A percentile compares a stretch with the other conserved stretches of the same genome.
These are phyloP conservation scores for Cryptococcus floricola DNA, from an alignment of 1,284 basidiomycete species.

Conservation along the genomic window DNA sequence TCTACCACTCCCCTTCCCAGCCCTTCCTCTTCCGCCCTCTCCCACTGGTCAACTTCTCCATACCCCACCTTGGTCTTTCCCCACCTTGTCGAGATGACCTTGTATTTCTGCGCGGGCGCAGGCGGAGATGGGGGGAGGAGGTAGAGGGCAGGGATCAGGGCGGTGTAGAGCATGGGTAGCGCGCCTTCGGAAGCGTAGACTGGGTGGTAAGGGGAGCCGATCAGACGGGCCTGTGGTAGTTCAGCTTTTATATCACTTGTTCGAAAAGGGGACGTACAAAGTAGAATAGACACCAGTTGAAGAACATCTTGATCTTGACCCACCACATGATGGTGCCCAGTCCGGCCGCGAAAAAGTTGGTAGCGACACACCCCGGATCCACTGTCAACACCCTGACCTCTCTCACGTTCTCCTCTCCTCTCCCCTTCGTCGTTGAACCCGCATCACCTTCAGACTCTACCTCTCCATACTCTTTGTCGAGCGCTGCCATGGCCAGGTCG, in stretches of 20 bases:
- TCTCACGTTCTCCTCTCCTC: conserved; percentile 14
- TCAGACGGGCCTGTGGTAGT: conserved; percentile 21
- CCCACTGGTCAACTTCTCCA: conserved; percentile 42
- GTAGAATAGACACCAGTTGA: conserved; percentile 64
- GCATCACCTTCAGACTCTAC: conserved; percentile 8
- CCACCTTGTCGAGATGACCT: conserved; percentile 22
- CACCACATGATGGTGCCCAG: conserved; percentile 50
- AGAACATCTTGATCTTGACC: conserved; percentile 53
- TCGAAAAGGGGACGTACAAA: conserved; percentile 55
- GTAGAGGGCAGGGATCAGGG: conserved; percentile 28
- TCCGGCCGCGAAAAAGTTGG: conserved; percentile 56
- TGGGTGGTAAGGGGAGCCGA: conserved; percentile 41
- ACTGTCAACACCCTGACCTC: conserved; percentile 61
- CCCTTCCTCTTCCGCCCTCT: conserved; percentile 23
- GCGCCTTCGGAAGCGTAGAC: conserved; percentile 34
- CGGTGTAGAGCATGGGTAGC: conserved; percentile 37
- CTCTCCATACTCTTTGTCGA: conserved; percentile 53
- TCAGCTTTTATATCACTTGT: neutral
- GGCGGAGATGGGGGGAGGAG: conserved; percentile 20
- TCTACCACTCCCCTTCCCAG: conserved; percentile 22
- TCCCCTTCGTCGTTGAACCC: too few species aligned
- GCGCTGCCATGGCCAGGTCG: conserved; percentile 62
- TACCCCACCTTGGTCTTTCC: conserved; percentile 26
- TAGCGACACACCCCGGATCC: conserved; percentile 70
- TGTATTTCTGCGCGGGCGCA: conserved; percentile 32